These are phyloP conservation scores for Arachnomyces sp. DNA, from an alignment of 2,329 filamentous ascomycete genomes.

Conservation along the genomic window DNA sequence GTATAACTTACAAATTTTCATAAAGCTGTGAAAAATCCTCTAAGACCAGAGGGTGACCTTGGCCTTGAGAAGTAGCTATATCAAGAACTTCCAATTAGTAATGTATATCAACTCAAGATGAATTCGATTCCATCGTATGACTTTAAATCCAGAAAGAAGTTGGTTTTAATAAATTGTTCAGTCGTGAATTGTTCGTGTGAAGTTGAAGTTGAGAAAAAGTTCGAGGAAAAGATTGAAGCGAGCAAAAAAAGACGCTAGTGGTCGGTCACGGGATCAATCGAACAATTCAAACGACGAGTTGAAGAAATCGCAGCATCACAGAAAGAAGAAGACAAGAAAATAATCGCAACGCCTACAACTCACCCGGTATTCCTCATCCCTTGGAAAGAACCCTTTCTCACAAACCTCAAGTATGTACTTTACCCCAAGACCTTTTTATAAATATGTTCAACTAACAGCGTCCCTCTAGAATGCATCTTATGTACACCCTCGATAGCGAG, in stretches of 20 bases:
- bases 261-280: neutral
- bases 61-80: constrained; percentile 1
- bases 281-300: constrained; percentile 10
- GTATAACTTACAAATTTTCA: too few relatives aligned
- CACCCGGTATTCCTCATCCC: too few relatives aligned
- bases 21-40: too few relatives aligned
- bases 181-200: constrained; percentile 10
- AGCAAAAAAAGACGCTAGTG: neutral
- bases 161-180: constrained; percentile 12
- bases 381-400: too few relatives aligned
- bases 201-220: constrained; percentile 10
- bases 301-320: constrained; percentile 13
- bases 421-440: too few relatives aligned
- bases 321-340: constrained; percentile 2
- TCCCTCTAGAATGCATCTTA: constrained; percentile 55
- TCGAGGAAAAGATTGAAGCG: neutral
- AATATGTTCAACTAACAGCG: too few relatives aligned
- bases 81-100: neutral
- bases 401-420: too few relatives aligned
- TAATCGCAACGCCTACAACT: too few relatives aligned
- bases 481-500: constrained; percentile 75
- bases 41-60: too few relatives aligned
- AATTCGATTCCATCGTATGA: too few relatives aligned
- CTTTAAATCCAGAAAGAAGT: too few relatives aligned
- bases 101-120: neutral